Evolutionary conservation across 495 filamentous ascomycete genomes (phyloP), one percentile per base, ranked within the genome.

Genomic region (Daldinia grandis): DNA sequence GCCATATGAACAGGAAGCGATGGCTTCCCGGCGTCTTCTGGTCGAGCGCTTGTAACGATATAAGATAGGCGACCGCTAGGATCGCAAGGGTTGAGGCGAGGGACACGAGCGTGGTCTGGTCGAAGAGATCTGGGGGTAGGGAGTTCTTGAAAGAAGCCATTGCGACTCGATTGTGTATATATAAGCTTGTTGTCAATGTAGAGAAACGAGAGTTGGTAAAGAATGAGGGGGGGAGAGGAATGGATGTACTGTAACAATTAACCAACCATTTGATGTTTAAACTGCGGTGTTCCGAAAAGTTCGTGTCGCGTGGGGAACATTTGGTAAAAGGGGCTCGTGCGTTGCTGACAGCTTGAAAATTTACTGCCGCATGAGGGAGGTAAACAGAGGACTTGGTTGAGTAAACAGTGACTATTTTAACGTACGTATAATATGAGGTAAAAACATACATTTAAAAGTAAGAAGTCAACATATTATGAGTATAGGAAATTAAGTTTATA

Each of bases 1-100:
- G 94, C 95, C 95, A 98, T 83, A 94, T 88, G 85, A 96, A 97
- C 67, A 98, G 88, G 73, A 90, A 75, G 68, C 93, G 92, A 69
- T 80, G 69, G 71, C 75, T 62, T 0, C 27, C 38, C 1, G 79
- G 66, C 27, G 84, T 80, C 1, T 68, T 64, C 7, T 73, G 68
- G 19, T 80, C 75, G 31, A 88, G 84, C 12, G 77, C 65, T 24
- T 57, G 56, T 21, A 81, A 74, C 5, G 87, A 87, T 49, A 84
- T 62, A 42, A 62, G 64, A 70, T 85, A 83, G 31, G 86, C 82
- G 57, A 77, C 68, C 38, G 64, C 61, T 14, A 89, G 78, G 53
- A 89, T 82, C 44, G 78, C 78, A 50, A 87, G 25, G 7, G 84
- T 85, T 19, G 81, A 81, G 53, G 76, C 68, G 49, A 89, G 83